Percentiles rank a stretch among this genome's conserved stretches.
Conservation (phyloP, 176 grass and related monocot genomes). For the Raddia guianensis region DNA sequence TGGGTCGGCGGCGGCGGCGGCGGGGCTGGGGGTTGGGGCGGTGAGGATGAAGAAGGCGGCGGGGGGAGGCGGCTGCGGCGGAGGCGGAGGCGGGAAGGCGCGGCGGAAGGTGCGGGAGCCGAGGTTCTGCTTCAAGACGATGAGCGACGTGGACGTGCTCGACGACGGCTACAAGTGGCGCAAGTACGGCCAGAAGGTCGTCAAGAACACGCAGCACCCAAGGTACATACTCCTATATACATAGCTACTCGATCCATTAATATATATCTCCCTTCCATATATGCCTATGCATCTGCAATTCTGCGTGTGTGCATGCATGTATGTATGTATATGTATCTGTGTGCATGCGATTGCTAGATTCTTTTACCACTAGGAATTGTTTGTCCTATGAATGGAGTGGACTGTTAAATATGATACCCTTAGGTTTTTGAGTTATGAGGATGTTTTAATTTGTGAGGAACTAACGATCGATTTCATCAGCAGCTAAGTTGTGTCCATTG, state of each 20-base stretch:
- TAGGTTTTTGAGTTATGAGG: too few relatives aligned
- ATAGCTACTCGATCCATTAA: background rate
- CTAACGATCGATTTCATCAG: too few relatives aligned
- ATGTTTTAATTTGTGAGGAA: too few relatives aligned
- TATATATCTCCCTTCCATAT: too few relatives aligned
- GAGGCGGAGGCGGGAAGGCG: conserved; percentile 43
- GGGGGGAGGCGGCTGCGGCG: background rate
- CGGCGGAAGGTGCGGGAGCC: conserved; percentile 92
- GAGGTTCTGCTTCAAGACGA: conserved; percentile 99
- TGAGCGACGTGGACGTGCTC: conserved; percentile 96
- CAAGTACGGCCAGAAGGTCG: conserved; percentile 98
- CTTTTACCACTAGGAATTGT: too few relatives aligned
- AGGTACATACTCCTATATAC: conserved; percentile 74
- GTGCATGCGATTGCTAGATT: too few relatives aligned
- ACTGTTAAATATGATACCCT: too few relatives aligned
- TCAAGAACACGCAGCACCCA: conserved; percentile 98
- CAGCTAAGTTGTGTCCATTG: too few relatives aligned
- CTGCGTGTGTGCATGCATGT: background rate
- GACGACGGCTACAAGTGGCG: conserved; percentile 99
- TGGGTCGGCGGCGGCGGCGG: background rate
- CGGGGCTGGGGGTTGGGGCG: conserved; percentile 40
- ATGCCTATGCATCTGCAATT: background rate
- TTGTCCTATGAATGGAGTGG: too few relatives aligned
- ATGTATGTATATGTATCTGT: background rate
- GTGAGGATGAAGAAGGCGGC: conserved; percentile 70